Percentiles rank a stretch among this genome's conserved stretches.
phyloP scores from a whole-genome alignment of 2,329 filamentous ascomycete genomes.

The Curvularia verruculosa region DNA sequence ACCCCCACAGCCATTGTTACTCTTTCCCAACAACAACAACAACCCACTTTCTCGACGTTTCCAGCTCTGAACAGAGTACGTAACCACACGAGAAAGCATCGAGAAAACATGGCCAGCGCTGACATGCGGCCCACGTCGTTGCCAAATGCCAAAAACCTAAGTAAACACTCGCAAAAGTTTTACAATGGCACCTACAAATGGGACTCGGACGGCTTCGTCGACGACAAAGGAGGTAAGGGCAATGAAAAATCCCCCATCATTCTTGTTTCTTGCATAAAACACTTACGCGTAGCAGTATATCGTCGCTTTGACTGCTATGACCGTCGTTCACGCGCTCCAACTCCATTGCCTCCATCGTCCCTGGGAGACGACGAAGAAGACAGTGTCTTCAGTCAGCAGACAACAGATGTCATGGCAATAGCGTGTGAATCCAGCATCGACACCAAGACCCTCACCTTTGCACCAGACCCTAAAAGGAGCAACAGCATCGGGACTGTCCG shows the following conservation, averaged over 20 bases:
- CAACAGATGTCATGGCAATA: too few species aligned
- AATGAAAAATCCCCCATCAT: not conserved
- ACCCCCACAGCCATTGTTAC: not conserved
- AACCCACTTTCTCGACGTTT: not conserved
- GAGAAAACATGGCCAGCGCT: not conserved
- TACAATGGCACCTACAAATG: conserved; percentile 38
- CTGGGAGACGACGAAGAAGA: conserved; percentile 12
- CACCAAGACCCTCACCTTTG: not conserved
- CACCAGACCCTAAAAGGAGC: not conserved
- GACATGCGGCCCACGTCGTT: not conserved
- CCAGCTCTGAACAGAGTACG: not conserved
- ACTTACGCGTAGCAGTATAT: conserved; percentile 16
- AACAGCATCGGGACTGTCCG: not conserved
- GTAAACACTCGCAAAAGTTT: conserved; percentile 35
- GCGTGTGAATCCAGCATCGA: not conserved
- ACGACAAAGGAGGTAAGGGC: conserved; percentile 31
- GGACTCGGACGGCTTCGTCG: conserved; percentile 34
- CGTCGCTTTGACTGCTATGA: conserved; percentile 27
- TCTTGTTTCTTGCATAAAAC: not conserved
- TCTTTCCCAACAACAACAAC: not conserved
- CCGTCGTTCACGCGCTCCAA: conserved; percentile 25
- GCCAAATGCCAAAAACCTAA: conserved; percentile 15
- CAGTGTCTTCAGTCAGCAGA: too few species aligned
- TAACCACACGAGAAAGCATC: not conserved
- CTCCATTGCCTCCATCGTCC: conserved; percentile 26